phyloP scores from a whole-genome alignment of 495 filamentous ascomycete species.

The Penicillium parvum region DNA sequence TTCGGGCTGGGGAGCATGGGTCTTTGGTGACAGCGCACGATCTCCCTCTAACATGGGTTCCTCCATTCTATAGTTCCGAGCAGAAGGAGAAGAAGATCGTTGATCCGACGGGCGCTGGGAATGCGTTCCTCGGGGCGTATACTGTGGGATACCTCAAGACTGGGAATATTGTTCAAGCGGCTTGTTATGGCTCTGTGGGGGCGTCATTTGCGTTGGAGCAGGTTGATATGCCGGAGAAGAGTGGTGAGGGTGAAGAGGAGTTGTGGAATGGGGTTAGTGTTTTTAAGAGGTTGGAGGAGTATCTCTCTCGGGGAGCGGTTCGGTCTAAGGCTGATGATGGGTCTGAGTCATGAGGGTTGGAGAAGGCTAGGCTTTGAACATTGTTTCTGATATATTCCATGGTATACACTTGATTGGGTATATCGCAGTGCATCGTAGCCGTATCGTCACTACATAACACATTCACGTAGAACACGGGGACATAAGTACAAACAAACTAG shows the following conservation, averaged over 20 bases:
- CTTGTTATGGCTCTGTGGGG: conserved; percentile 27
- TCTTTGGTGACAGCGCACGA: conserved; percentile 16
- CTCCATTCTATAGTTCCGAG: conserved; percentile 21
- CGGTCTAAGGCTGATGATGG: too few relatives aligned
- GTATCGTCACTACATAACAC: conserved; percentile 8
- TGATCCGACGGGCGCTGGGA: conserved; percentile 37
- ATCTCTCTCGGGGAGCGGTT: conserved; percentile 7
- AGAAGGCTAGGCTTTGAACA: too few relatives aligned
- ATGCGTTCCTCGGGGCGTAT: conserved; percentile 33
- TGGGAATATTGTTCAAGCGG: conserved; percentile 16
- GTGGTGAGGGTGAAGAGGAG: conserved; percentile 6
- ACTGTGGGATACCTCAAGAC: conserved; percentile 26
- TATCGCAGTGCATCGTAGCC: conserved; percentile 12
- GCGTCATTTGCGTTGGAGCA: conserved; percentile 38
- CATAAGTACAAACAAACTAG: background rate
- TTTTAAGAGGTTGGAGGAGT: conserved; percentile 8
- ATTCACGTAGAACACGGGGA: too few relatives aligned
- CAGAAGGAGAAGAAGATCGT: conserved; percentile 10
- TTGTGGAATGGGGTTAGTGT: conserved; percentile 25
- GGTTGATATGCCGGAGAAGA: conserved; percentile 28
- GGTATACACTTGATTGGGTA: conserved; percentile 9
- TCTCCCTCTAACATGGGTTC: conserved; percentile 20
- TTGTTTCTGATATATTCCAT: too few relatives aligned
- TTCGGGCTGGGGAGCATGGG: conserved; percentile 33
- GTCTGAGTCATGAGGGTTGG: too few relatives aligned